A percentile compares a stretch with the other conserved stretches of the same genome.
These are phyloP conservation scores for Aspergillus sp. DNA, from an alignment of 2,329 filamentous ascomycete genomes.

Conservation along the genomic window DNA sequence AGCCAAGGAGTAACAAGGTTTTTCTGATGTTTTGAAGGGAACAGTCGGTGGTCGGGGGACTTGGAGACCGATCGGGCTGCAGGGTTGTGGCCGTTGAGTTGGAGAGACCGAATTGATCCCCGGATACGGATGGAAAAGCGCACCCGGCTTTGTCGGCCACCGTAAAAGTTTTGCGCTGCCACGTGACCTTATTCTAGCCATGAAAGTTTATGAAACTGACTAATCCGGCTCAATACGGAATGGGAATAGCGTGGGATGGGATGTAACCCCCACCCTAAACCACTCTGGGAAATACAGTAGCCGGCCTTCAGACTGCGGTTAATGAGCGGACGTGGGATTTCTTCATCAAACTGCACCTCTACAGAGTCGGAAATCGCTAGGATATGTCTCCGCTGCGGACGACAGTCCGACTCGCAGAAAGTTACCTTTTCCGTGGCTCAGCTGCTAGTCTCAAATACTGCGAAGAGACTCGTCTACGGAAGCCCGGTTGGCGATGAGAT, in stretches of 20 bases:
- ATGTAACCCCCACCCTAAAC: slow-evolving; percentile 34
- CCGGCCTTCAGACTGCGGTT: slow-evolving; percentile 17
- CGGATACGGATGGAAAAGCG: slow-evolving; percentile 7
- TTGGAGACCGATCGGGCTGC: background rate
- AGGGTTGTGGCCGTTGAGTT: background rate
- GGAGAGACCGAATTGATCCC: background rate
- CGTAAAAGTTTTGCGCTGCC: background rate
- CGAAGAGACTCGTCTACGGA: background rate
- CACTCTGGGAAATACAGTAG: slow-evolving; percentile 21
- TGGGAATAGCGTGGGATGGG: background rate
- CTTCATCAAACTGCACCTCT: background rate
- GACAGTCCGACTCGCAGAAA: background rate
- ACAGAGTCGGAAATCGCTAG: background rate
- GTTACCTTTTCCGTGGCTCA: background rate
- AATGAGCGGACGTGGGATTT: background rate
- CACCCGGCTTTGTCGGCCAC: background rate
- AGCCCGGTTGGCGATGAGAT: slow-evolving; percentile 5
- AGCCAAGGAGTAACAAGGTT: too few species aligned
- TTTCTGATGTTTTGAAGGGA: too few species aligned
- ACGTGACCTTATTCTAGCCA: slow-evolving; percentile 8
- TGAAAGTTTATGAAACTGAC: background rate
- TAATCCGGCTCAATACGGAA: background rate
- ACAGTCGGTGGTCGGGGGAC: too few species aligned
- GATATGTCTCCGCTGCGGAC: background rate
- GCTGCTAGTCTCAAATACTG: too few species aligned